These are phyloP conservation scores for Cyathus olla DNA, from an alignment of 1,284 basidiomycete genomes.

Conservation along the genomic window DNA sequence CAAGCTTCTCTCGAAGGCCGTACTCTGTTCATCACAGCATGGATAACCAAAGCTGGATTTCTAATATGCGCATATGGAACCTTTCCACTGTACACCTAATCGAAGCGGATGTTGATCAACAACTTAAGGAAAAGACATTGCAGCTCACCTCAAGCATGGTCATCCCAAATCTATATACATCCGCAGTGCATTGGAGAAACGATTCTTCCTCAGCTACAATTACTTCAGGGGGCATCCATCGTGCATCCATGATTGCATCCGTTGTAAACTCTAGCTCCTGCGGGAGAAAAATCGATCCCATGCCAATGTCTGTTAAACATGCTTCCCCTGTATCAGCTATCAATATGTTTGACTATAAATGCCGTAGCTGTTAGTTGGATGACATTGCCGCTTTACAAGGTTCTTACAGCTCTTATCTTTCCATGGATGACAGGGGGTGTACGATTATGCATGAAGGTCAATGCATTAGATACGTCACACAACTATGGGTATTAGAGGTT, in stretches of 20 bases:
- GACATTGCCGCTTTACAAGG: background rate
- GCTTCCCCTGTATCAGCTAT: constrained; percentile 29
- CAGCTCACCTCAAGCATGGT: constrained; percentile 35
- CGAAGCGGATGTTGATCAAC: no score
- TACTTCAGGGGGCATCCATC: constrained; percentile 43
- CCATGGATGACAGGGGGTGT: constrained; percentile 33
- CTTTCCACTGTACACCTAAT: constrained; percentile 19
- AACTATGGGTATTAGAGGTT: constrained; percentile 10
- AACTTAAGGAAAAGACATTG: background rate
- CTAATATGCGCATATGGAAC: constrained; percentile 15
- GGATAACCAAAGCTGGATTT: background rate
- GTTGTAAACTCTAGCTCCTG: constrained; percentile 18
- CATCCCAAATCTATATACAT: constrained; percentile 44
- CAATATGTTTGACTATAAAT: constrained; percentile 33
- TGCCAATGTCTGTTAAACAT: constrained; percentile 30
- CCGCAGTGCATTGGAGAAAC: constrained; percentile 19
- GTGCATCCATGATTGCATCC: constrained; percentile 13
- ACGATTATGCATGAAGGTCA: constrained; percentile 29
- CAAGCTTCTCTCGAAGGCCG: constrained; percentile 12
- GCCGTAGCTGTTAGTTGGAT: background rate
- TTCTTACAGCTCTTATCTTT: constrained; percentile 32
- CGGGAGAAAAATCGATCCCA: constrained; percentile 6
- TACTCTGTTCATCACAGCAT: constrained; percentile 19
- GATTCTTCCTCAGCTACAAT: constrained; percentile 14
- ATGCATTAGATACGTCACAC: constrained; percentile 22